Conservation (phyloP, 768 basidiomycete genomes). For the Nidularia sp. region DNA sequence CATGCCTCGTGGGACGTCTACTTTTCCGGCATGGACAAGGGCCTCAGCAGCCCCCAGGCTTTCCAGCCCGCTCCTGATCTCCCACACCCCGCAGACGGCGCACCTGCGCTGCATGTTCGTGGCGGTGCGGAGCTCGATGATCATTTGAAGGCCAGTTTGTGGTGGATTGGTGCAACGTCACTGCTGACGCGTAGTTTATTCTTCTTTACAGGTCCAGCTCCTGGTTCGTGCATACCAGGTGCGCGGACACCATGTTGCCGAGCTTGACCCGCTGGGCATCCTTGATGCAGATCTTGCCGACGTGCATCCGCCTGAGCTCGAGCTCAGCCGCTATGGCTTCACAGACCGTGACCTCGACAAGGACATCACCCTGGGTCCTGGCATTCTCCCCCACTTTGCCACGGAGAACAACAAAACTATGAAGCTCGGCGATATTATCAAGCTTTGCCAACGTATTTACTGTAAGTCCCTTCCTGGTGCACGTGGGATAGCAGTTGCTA, state of each 20-base stretch:
- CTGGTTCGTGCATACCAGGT: slow-evolving; percentile 99
- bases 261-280: slow-evolving; percentile 94
- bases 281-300: slow-evolving; percentile 83
- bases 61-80: slow-evolving; percentile 81
- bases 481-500: not conserved
- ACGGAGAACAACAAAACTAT: slow-evolving; percentile 83
- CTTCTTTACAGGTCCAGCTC: slow-evolving; percentile 77
- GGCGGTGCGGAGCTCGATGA: slow-evolving; percentile 82
- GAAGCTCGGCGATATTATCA: slow-evolving; percentile 89
- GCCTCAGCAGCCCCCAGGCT: slow-evolving; percentile 72
- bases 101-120: slow-evolving; percentile 66
- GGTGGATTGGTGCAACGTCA: not conserved
- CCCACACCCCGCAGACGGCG: slow-evolving; percentile 71
- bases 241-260: slow-evolving; percentile 93
- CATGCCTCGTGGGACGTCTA: slow-evolving; percentile 95
- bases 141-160: slow-evolving; percentile 75
- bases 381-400: slow-evolving; percentile 94
- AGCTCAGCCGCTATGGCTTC: slow-evolving; percentile 93
- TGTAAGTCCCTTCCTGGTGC: slow-evolving; percentile 49
- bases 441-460: slow-evolving; percentile 87
- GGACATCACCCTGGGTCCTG: slow-evolving; percentile 91
- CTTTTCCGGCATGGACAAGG: slow-evolving; percentile 90
- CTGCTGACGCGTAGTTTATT: slow-evolving; percentile 2
- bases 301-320: slow-evolving; percentile 81
- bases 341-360: slow-evolving; percentile 92